Base-by-base conservation (phyloP, 331 rosid species). In the Telfairia occidentalis region DNA sequence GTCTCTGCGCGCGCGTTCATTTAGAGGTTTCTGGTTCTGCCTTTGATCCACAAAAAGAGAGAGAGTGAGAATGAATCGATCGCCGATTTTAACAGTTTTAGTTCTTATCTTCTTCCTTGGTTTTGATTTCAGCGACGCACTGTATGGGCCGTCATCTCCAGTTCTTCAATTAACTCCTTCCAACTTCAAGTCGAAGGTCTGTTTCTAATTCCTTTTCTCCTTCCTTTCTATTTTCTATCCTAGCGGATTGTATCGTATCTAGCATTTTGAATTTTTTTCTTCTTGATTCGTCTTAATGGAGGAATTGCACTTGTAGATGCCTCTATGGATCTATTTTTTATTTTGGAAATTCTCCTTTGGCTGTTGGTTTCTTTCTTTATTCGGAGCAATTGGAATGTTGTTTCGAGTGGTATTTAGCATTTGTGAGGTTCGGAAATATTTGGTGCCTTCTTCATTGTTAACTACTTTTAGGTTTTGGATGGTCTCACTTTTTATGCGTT, bases 151-250 rank as follows among this genome's bases (percentile, higher is more conserved):
- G 0, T 95, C 99, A 2, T 83, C 99, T 37, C 97, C 99, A 5
- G 97, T 95, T 58, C 70, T 95, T 85, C 97, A 92, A 87, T 92
- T 95, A 46, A 89, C 87, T 81, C 86, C 97, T 10, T 83, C 97
- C 67, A 95, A 95, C 85, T 95, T 95, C 90, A 92, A 95, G 92
- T 86, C 97, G 77, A 92, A 95, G 97, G 99, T 91, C 28, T 81
- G 65, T 70, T 70, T 70, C 52, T 16, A 24, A 64, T 54, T 67
- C 82, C 63, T 1, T 4, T 67, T 6, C 7, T 7, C 0, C 23
- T 67, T 67, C 55, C 3, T 67, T 67, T 7, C 52, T 16, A 21
- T 19, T 69, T 13, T 66, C 18, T 13, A 16, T 60, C 67, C 6
- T 30, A 34, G 67, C 30, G 67, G 30, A 60, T 60, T 29, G 23